A percentile compares a stretch with the other conserved stretches of the same genome.
Evolutionary conservation across 176 grass and related monocot genomes (phyloP).

Genomic region (Oryza glumipatula): DNA sequence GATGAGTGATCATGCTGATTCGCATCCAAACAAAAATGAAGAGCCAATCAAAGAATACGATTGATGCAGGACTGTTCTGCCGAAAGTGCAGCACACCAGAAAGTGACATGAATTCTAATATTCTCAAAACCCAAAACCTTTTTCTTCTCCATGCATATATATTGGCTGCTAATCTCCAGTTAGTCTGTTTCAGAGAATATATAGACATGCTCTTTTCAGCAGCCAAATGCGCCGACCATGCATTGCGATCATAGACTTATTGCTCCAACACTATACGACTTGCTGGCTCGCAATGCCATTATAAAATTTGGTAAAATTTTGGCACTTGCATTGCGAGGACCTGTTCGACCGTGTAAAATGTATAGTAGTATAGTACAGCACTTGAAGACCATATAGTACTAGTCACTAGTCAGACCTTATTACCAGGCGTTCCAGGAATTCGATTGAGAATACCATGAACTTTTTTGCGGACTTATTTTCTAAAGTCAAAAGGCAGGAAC

Average conservation of each 20-base stretch:
- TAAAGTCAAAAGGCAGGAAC: background rate
- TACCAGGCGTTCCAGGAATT: background rate
- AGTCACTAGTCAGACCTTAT: background rate
- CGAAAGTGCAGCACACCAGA: slow-evolving; percentile 43
- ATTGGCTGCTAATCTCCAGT: slow-evolving; percentile 19
- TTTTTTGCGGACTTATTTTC: background rate
- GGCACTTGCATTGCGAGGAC: background rate
- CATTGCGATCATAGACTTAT: background rate
- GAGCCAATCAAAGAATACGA: background rate
- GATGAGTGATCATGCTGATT: background rate
- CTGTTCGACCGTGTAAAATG: background rate
- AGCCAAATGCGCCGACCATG: slow-evolving; percentile 19
- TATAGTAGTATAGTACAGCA: background rate
- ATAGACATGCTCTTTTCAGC: background rate
- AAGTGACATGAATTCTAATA: slow-evolving; percentile 10
- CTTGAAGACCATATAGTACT: background rate
- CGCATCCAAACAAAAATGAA: background rate
- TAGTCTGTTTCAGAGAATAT: slow-evolving; percentile 22
- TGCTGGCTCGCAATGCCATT: background rate
- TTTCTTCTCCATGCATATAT: background rate
- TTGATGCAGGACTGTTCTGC: background rate
- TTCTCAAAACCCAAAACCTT: background rate
- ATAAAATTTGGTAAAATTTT: background rate
- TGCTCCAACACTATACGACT: background rate
- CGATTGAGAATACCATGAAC: background rate